These are phyloP conservation scores for Entomortierella parvispora DNA, from an alignment of 192 early-diverging fungal species.

Conservation along the genomic window DNA sequence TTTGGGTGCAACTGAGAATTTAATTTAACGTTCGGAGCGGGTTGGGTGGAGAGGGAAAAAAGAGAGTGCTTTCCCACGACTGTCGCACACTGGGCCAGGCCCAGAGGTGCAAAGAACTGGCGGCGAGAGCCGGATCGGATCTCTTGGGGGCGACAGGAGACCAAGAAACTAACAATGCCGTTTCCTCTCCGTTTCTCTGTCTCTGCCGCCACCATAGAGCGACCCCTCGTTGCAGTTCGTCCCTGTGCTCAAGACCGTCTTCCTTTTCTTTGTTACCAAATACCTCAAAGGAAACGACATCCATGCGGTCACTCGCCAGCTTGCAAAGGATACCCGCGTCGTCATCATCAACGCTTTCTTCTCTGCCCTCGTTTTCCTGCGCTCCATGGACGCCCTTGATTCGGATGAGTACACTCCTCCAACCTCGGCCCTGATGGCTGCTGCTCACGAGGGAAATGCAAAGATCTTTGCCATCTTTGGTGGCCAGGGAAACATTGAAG, in stretches of 20 bases:
- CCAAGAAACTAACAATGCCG: too few relatives aligned
- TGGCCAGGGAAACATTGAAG: constrained; percentile 94
- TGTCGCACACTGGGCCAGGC: too few relatives aligned
- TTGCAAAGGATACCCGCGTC: constrained; percentile 65
- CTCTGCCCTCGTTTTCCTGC: constrained; percentile 75
- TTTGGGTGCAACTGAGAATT: too few relatives aligned
- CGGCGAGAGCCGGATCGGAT: too few relatives aligned
- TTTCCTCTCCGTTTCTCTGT: too few relatives aligned
- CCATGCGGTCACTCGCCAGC: constrained; percentile 73
- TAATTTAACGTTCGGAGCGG: too few relatives aligned
- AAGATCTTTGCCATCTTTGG: constrained; percentile 91
- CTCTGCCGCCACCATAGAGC: constrained; percentile 35
- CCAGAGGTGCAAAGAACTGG: too few relatives aligned
- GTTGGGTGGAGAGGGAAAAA: too few relatives aligned
- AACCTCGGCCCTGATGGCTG: constrained; percentile 75
- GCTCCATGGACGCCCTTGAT: constrained; percentile 46
- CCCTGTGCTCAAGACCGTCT: constrained; percentile 76
- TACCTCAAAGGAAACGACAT: constrained; percentile 87
- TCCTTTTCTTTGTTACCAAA: constrained; percentile 76
- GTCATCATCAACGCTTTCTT: constrained; percentile 82
- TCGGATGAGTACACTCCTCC: constrained; percentile 53
- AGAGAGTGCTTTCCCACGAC: too few relatives aligned
- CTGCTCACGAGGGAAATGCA: constrained; percentile 68
- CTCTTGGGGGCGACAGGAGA: too few relatives aligned
- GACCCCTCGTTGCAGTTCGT: constrained; percentile 67